Evolutionary conservation across 179 eudicot species (phyloP).

Genomic region (Spinacia oleracea): DNA sequence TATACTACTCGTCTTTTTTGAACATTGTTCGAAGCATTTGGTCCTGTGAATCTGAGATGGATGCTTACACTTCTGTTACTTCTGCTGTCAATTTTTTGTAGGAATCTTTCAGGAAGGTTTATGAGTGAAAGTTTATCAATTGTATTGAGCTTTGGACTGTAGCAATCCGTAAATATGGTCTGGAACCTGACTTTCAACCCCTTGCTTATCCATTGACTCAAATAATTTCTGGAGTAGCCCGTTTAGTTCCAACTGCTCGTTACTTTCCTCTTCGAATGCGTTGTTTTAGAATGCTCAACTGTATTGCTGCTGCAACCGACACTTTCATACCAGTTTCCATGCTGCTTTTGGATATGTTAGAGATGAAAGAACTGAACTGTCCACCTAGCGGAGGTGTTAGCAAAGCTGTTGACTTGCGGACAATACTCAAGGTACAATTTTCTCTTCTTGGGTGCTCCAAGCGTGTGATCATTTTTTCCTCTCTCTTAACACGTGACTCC

Average conservation of each 20-base stretch:
- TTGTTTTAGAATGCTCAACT: slow-evolving; percentile 89
- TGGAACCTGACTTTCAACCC: slow-evolving; percentile 76
- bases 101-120: slow-evolving; percentile 85
- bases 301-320: slow-evolving; percentile 77
- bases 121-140: slow-evolving; percentile 88
- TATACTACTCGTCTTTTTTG: neutral
- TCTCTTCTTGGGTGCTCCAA: slow-evolving; percentile 2
- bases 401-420: slow-evolving; percentile 72
- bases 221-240: slow-evolving; percentile 85
- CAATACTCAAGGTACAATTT: slow-evolving; percentile 60
- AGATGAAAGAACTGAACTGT: slow-evolving; percentile 82
- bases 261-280: slow-evolving; percentile 94
- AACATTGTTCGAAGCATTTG: neutral
- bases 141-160: slow-evolving; percentile 98
- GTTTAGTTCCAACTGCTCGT: slow-evolving; percentile 84
- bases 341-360: slow-evolving; percentile 89
- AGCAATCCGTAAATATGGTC: slow-evolving; percentile 79
- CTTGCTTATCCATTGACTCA: slow-evolving; percentile 96
- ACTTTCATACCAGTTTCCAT: slow-evolving; percentile 83
- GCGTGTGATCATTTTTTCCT: neutral
- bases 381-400: slow-evolving; percentile 94
- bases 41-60: neutral
- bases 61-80: neutral
- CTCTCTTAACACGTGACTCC: slow-evolving; percentile 10
- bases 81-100: slow-evolving; percentile 22